Percentiles rank a stretch among this genome's conserved stretches.
Evolutionary conservation across 495 filamentous ascomycete genomes (phyloP).

Genomic region (Podospora pseudoanserina): DNA sequence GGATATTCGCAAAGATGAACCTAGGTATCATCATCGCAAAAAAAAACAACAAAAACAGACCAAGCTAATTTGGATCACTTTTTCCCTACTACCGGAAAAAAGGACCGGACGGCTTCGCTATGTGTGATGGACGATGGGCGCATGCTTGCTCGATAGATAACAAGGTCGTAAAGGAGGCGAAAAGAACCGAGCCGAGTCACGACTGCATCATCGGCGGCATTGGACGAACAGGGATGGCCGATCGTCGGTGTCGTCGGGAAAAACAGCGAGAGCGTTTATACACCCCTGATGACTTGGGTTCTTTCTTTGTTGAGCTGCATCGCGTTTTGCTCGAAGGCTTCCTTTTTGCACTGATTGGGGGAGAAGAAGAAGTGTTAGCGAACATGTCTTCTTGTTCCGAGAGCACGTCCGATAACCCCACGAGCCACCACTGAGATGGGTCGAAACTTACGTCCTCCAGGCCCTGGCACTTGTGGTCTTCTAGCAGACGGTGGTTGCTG

Average conservation of each 20-base stretch:
- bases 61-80: background rate
- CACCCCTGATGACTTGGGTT: slow-evolving; percentile 57
- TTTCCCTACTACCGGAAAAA: background rate
- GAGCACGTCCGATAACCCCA: slow-evolving; percentile 43
- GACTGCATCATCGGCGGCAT: background rate
- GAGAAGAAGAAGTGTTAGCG: slow-evolving; percentile 29
- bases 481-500: slow-evolving; percentile 86
- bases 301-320: slow-evolving; percentile 87
- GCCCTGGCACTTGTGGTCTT: slow-evolving; percentile 90
- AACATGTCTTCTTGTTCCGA: slow-evolving; percentile 25
- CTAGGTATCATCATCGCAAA: too few species aligned
- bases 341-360: slow-evolving; percentile 79
- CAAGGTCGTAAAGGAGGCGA: background rate
- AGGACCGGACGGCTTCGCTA: background rate
- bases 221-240: background rate
- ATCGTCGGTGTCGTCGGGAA: slow-evolving; percentile 2
- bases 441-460: slow-evolving; percentile 70
- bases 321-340: slow-evolving; percentile 85
- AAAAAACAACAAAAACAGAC: too few species aligned
- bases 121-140: background rate
- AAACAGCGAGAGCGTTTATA: slow-evolving; percentile 28
- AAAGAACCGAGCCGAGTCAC: background rate
- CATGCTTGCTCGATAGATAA: background rate
- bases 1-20: too few species aligned
- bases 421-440: slow-evolving; percentile 44